Conservation (phyloP, 495 filamentous ascomycete genomes). For the Daldinia childiae region DNA sequence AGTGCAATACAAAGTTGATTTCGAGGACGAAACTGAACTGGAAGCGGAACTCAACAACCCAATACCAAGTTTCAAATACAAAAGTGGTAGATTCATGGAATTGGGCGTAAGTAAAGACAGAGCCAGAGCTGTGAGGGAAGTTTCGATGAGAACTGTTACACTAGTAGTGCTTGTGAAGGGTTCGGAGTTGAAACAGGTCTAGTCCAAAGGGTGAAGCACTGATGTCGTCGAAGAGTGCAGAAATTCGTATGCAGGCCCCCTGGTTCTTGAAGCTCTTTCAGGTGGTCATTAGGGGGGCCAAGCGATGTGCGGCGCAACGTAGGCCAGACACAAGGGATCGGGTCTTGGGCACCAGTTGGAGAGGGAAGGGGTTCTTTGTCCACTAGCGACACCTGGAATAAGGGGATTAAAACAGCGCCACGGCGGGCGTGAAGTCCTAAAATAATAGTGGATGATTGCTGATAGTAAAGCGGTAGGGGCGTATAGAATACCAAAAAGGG, state of each 20-base stretch:
- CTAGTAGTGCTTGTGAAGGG: conserved; percentile 17
- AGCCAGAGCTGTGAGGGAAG: conserved; percentile 4
- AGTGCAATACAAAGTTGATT: background rate
- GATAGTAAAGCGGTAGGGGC: conserved; percentile 1
- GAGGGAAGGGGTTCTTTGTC: conserved; percentile 32
- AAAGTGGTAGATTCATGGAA: conserved; percentile 16
- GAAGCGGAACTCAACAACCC: conserved; percentile 6
- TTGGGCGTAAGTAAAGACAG: conserved; percentile 3
- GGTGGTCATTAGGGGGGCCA: conserved; percentile 22
- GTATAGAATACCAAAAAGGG: conserved; percentile 25
- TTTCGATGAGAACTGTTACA: conserved; percentile 32
- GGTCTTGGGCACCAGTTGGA: conserved; percentile 35
- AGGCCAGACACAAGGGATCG: conserved; percentile 37
- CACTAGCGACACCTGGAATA: conserved; percentile 11
- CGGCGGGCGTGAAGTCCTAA: conserved; percentile 19
- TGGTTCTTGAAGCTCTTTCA: conserved; percentile 34
- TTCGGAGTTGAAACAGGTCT: conserved; percentile 39
- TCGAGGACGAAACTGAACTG: conserved; percentile 8
- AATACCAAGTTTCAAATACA: background rate
- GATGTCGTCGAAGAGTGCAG: conserved; percentile 40
- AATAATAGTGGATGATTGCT: background rate
- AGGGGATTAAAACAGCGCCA: conserved; percentile 26
- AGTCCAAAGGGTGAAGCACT: conserved; percentile 38
- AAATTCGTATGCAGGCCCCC: conserved; percentile 36
- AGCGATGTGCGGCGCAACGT: conserved; percentile 36